Conservation (phyloP, 768 basidiomycete genomes). For the Amanita pseudoporphyria region DNA sequence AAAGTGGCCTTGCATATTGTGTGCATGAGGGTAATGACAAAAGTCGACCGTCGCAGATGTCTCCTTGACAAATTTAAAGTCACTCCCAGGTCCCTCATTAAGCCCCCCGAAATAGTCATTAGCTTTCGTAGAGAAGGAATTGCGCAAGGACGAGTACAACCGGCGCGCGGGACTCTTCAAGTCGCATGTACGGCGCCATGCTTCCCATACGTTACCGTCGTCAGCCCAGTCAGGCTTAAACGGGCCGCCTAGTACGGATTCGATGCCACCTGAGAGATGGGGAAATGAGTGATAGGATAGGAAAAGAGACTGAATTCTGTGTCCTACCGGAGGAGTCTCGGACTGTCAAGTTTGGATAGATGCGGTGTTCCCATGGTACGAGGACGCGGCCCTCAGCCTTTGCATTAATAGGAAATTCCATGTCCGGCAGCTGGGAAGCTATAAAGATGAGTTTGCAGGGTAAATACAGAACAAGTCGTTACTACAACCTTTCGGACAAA, state of each 20-base stretch:
- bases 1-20: slow-evolving; percentile 87
- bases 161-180: slow-evolving; percentile 73
- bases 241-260: slow-evolving; percentile 45
- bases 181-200: slow-evolving; percentile 85
- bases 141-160: slow-evolving; percentile 69
- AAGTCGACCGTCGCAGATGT: slow-evolving; percentile 68
- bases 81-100: slow-evolving; percentile 29
- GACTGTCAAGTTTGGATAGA: slow-evolving; percentile 59
- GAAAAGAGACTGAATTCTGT: background rate
- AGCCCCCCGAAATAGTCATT: slow-evolving; percentile 13
- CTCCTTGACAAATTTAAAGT: slow-evolving; percentile 53
- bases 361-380: slow-evolving; percentile 84
- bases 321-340: slow-evolving; percentile 32
- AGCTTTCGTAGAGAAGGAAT: slow-evolving; percentile 24
- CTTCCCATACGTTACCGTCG: slow-evolving; percentile 86
- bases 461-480: background rate
- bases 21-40: slow-evolving; percentile 75
- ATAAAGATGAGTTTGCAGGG: slow-evolving; percentile 1
- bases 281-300: slow-evolving; percentile 10
- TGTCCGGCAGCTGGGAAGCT: slow-evolving; percentile 64
- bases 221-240: slow-evolving; percentile 83
- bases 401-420: slow-evolving; percentile 92
- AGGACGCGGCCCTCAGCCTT: slow-evolving; percentile 91
- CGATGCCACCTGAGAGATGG: slow-evolving; percentile 33
- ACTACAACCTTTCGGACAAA: slow-evolving; percentile 51